phyloP scores from a whole-genome alignment of 495 filamentous ascomycete genomes.

The Jackrogersella minutella region DNA sequence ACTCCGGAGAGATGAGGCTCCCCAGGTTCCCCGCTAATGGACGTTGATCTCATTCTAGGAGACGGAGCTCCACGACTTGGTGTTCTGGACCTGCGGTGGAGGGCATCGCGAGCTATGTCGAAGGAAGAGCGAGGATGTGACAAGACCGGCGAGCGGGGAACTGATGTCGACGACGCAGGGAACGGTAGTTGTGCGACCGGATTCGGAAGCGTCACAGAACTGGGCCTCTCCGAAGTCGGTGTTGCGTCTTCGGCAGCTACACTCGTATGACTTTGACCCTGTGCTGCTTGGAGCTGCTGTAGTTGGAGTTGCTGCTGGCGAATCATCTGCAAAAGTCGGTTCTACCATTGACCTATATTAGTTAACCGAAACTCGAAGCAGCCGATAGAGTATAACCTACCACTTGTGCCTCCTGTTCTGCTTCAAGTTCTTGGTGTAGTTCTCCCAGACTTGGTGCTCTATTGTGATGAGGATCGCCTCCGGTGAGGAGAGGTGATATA shows the following conservation, averaged over 20 bases:
- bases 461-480: constrained; percentile 67
- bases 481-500: constrained; percentile 64
- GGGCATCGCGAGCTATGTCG: constrained; percentile 62
- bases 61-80: constrained; percentile 63
- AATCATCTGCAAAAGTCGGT: constrained; percentile 89
- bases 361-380: not conserved
- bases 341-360: constrained; percentile 58
- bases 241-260: constrained; percentile 73
- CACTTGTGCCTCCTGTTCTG: constrained; percentile 95
- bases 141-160: constrained; percentile 63
- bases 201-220: constrained; percentile 50
- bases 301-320: constrained; percentile 85
- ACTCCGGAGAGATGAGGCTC: constrained; percentile 56
- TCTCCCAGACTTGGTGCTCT: constrained; percentile 86
- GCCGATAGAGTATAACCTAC: constrained; percentile 52
- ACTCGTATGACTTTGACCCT: constrained; percentile 54
- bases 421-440: constrained; percentile 92
- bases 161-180: constrained; percentile 45
- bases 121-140: constrained; percentile 64
- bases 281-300: constrained; percentile 66
- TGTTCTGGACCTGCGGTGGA: constrained; percentile 62
- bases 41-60: constrained; percentile 62
- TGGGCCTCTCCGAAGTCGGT: constrained; percentile 70
- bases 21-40: constrained; percentile 60
- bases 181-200: constrained; percentile 25